Evolutionary conservation across 768 basidiomycete species (phyloP).

Genomic region (Collybia mongolica): DNA sequence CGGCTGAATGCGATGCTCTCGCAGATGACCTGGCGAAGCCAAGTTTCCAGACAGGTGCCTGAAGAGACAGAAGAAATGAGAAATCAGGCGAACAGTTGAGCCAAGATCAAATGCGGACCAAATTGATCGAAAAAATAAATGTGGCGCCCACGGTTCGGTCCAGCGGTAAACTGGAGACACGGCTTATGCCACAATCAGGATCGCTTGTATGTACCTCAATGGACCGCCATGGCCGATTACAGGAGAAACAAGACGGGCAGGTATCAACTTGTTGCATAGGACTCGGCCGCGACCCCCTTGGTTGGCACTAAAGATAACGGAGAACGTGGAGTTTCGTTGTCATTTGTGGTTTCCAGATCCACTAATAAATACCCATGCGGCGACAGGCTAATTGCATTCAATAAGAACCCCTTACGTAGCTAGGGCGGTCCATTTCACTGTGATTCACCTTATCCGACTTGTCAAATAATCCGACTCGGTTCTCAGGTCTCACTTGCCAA

Average conservation of each 20-base stretch:
- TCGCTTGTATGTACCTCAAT: slow-evolving; percentile 8
- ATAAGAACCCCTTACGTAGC: slow-evolving; percentile 26
- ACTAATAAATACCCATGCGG: slow-evolving; percentile 18
- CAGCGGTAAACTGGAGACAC: too few relatives aligned
- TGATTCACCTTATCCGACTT: slow-evolving; percentile 17
- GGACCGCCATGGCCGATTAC: slow-evolving; percentile 3
- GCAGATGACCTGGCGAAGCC: neutral
- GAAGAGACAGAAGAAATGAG: slow-evolving; percentile 1
- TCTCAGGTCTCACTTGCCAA: slow-evolving; percentile 24
- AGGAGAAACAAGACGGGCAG: neutral
- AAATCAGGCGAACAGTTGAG: slow-evolving; percentile 5
- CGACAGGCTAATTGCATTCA: slow-evolving; percentile 12
- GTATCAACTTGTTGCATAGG: neutral
- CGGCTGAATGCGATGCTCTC: neutral
- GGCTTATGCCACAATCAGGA: slow-evolving; percentile 10
- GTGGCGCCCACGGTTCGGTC: slow-evolving; percentile 14
- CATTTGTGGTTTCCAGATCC: slow-evolving; percentile 12
- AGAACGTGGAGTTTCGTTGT: slow-evolving; percentile 13
- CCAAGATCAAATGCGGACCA: slow-evolving; percentile 3
- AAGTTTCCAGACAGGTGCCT: neutral
- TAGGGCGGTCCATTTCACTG: slow-evolving; percentile 21
- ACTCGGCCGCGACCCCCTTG: neutral
- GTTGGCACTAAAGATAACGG: slow-evolving; percentile 8
- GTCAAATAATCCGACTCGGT: slow-evolving; percentile 9
- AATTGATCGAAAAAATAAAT: slow-evolving; percentile 11